Evolutionary conservation across 177 flowering plant genomes (phyloP).

Genomic region (Vitis hybrid): DNA sequence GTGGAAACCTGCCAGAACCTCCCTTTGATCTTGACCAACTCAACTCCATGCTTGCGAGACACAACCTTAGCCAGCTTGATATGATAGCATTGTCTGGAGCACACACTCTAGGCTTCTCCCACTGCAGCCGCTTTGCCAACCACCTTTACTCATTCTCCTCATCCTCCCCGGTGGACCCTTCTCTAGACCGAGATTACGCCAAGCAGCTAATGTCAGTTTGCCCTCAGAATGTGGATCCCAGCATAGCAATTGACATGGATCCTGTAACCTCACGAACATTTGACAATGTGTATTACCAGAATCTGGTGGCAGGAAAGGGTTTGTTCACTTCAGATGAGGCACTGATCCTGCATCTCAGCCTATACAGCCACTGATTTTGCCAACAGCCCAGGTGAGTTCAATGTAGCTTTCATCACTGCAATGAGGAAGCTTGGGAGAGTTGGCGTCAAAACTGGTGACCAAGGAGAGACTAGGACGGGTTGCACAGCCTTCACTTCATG

Average conservation of each 20-base stretch:
- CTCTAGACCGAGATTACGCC: slow-evolving; percentile 64
- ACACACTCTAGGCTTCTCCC: slow-evolving; percentile 79
- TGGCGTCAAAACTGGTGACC: slow-evolving; percentile 30
- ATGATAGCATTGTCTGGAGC: slow-evolving; percentile 85
- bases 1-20: slow-evolving; percentile 68
- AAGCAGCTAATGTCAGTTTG: slow-evolving; percentile 43
- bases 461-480: slow-evolving; percentile 61
- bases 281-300: slow-evolving; percentile 20
- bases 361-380: slow-evolving; percentile 54
- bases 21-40: slow-evolving; percentile 37
- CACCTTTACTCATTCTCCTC: slow-evolving; percentile 55
- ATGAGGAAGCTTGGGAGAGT: slow-evolving; percentile 35
- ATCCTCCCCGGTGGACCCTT: slow-evolving; percentile 54
- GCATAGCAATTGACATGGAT: slow-evolving; percentile 57
- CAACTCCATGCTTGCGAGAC: slow-evolving; percentile 40
- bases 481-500: slow-evolving; percentile 40
- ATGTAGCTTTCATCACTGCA: slow-evolving; percentile 46
- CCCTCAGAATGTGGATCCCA: slow-evolving; percentile 56
- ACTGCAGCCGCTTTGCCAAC: slow-evolving; percentile 55
- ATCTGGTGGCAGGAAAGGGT: slow-evolving; percentile 61
- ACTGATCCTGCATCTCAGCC: slow-evolving; percentile 37
- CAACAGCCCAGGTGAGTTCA: slow-evolving; percentile 33
- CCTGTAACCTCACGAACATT: slow-evolving; percentile 54
- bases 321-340: slow-evolving; percentile 66
- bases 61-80: slow-evolving; percentile 51